Base-by-base conservation (phyloP, 1,139 yeast genomes). In the Pichia inconspicua region DNA sequence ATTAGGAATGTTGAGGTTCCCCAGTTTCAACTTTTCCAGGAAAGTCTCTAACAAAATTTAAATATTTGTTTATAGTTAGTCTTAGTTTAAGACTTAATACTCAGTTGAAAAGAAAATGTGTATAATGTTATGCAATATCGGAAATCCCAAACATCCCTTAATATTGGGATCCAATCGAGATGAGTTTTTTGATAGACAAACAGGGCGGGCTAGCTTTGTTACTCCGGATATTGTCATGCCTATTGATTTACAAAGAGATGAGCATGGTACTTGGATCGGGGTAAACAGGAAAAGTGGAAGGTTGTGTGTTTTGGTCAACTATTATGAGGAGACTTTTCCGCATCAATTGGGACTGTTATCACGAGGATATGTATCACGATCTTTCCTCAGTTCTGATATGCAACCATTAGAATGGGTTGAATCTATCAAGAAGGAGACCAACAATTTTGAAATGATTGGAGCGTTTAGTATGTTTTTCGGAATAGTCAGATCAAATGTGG, bases 201-300 rank as follows among this genome's bases (percentile, higher is more conserved):
- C 97, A 0, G 73, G 75, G 51, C 63, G 65, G 15, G 95, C 94
- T 0, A 66, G 72, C n/a, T 72, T 75, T 60, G 69, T 78, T 14
- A 32, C 40, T 3, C 42, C 47, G 15, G 60, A 67, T 36, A 66
- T 86, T 2, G 63, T 89, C 12, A 77, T 86, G 6, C 97, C 97
- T 0, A 68, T 74, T 36, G 98, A 92, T 64, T 63, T 84, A 56
- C 89, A 83, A 1, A 68, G 92, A 46, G 67, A 71, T 0, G 90
- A 81, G 54, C 88, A 80, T 57, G 97, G 98, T 0, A 86, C 97
- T 0, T 92, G 98, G 98, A 78, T 88, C 2, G 97, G 96, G 0
- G 75, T 84, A 2, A 75, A 80, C 43, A 69, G 69, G 32, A 64
- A 61, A 3, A 94, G 94, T 0, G 74, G 77, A 50, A 54, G 22